These are phyloP conservation scores for Lachancea dasiensis DNA, from an alignment of 805 yeast genomes.

Conservation along the genomic window DNA sequence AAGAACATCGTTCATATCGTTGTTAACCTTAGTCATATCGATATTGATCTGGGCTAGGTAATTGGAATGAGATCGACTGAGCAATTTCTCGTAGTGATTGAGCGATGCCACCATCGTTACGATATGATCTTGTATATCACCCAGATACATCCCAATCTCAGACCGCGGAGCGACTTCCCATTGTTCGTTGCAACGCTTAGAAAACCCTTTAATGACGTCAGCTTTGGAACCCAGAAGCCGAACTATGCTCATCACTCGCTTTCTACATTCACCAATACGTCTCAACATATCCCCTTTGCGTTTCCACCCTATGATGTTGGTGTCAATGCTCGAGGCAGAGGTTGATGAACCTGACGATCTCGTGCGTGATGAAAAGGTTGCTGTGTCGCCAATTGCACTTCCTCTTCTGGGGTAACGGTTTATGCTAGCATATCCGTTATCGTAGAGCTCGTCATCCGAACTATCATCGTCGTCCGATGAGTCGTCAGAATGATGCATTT, in stretches of 20 bases:
- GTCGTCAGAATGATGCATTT: conserved; percentile 68
- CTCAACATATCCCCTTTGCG: conserved; percentile 92
- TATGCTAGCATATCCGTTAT: conserved; percentile 30
- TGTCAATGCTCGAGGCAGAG: conserved; percentile 34
- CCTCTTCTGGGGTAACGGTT: conserved; percentile 11
- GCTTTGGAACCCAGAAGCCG: conserved; percentile 87
- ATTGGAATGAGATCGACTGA: conserved; percentile 93
- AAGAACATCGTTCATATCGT: conserved; percentile 93
- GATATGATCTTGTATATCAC: conserved; percentile 96
- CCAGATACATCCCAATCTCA: conserved; percentile 90
- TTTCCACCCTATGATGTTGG: conserved; percentile 65
- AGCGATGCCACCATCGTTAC: conserved; percentile 95
- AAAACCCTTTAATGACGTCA: conserved; percentile 94
- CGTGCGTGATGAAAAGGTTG: conserved; percentile 14
- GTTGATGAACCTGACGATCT: conserved; percentile 20
- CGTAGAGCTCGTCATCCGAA: conserved; percentile 31
- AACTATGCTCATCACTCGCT: conserved; percentile 84
- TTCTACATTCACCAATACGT: conserved; percentile 91
- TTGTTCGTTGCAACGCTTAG: conserved; percentile 82
- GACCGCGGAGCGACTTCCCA: conserved; percentile 74
- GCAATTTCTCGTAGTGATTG: conserved; percentile 88
- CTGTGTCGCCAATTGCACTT: conserved; percentile 10
- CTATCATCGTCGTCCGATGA: conserved; percentile 36
- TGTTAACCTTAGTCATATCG: conserved; percentile 95
- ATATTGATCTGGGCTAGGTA: conserved; percentile 95